Base-by-base conservation (phyloP, 148 eudicot species). In the Pharnaceum exiguum region DNA sequence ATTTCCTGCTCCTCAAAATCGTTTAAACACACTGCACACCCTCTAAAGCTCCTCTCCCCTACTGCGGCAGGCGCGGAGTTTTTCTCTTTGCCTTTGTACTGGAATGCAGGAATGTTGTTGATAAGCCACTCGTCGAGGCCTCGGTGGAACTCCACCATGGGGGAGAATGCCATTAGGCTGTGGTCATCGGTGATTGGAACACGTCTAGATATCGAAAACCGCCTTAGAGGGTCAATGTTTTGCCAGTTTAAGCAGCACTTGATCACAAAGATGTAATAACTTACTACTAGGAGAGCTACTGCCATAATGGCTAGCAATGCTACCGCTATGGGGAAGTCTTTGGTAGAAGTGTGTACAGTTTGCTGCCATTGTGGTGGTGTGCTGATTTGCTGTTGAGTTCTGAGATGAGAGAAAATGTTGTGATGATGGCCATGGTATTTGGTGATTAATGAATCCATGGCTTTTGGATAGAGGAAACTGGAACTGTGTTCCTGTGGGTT, bases 1-100 rank as follows among this genome's bases (percentile, higher is more conserved):
- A 74, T 65, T 7, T 86, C 97, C 7, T 60, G 73, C 13, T 83
- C 88, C 56, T 77, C 79, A 18, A 86, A 89, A 61, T 74, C 88
- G 40, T 50, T 77, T 40, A 89, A 74, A 11, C 96, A 89, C 43
- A 85, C 97, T 1, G 84, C 85, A 49, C 97, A 89, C 27, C 79
- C 75, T 15, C 68, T 48, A 28, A 75, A 61, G 42, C 77, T 81
- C 9, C 55, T 65, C 10, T 53, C 72, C 5, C 51, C 69, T 3
- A 23, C 32, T n/a, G 15, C 4, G 18, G 24, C 49, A 7, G 12
- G 16, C 21, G 28, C 11, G 7, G 7, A 28, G 36, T 27, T 38
- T 1, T 29, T 21, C n/a, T 28, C 51, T 39, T 49, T 77, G 10
- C 59, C 32, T 46, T 53, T 67, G 70, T 73, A 89, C 23, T 77